Evolutionary conservation across 1,139 yeast genomes (phyloP), one percentile per base, ranked within the genome.

Genomic region (Taiozyma onychis): DNA sequence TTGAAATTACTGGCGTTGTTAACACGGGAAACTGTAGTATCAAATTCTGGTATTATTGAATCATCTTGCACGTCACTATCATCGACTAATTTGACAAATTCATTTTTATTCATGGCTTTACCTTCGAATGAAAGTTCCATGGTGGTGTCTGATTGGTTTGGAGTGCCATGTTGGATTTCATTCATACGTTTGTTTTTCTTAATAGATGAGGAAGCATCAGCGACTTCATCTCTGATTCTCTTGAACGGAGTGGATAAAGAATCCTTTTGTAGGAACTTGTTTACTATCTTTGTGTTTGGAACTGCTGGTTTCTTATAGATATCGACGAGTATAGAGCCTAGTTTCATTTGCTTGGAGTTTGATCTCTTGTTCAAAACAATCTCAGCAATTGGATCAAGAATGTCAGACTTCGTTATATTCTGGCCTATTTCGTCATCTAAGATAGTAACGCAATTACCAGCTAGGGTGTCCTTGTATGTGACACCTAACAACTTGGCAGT

Each of bases 41-140:
- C 41, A 37, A 37, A 37, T 6, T 21, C 21, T 14, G 24, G 39
- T 8, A 24, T 26, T 32, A 41, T 44, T 13, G 44, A 27, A 11
- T 30, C 58, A 44, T 57, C 62, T 48, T 51, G 43, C 14, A 44
- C 43, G 18, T 21, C 45, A 30, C 51, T 48, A 6, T 45, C 48
- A 21, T 51, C 51, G 27, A 51, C 45, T 24, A 49, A 26, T 54
- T 69, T 65, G 44, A 70, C 69, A 21, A 70, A 56, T 56, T 71
- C 75, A 51, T 68, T 68, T 48, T 65, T 66, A 55, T 70, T 71
- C 65, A 71, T 60, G 3, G 74, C 75, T 51, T 71, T 71, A 9
- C 75, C 75, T 54, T 71, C 75, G 50, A 71, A 71, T 57, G 74
- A 69, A 46, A 71, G 52, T 28, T 71, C 75, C 63, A 61, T 61